Evolutionary conservation across 1,139 yeast species (phyloP), one percentile per base, ranked within the genome.

Genomic region (Debaryomyces fabryi): DNA sequence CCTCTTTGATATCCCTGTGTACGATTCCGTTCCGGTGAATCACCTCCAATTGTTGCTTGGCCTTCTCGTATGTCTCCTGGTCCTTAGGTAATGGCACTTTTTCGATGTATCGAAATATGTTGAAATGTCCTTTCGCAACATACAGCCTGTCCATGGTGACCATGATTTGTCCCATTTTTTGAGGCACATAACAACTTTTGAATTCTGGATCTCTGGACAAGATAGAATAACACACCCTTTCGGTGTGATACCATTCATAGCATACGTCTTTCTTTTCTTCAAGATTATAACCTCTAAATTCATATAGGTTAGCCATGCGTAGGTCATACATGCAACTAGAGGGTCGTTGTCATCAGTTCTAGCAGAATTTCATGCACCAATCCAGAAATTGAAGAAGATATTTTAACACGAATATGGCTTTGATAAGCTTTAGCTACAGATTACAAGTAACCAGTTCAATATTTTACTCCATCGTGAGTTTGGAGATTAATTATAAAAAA

Each of bases 21-120:
- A 44, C 18, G 13, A 44, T 38, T 13, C 42, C 42, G 32, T 44
- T 29, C 32, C 30, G 39, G 15, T 44, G 47, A 38, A 44, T 38
- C 12, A 29, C 13, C 33, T 29, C 33, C 16, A 29, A n/a, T 29
- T 29, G 33, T 29, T 29, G 12, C 13, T 12, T 44, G 16, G 38
- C 42, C 29, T 29, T 37, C 24, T 29, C 21, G 18, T 44, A 44
- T 38, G 47, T 44, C 16, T 44, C 39, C 27, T 23, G 15, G 38
- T 44, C 38, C 1, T 18, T n/a, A 20, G 47, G 47, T 16, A 44
- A 23, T 20, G 35, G 42, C 3, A 16, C 33, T 9, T n/a, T 29
- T 12, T 37, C 42, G 12, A 44, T 15, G 20, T 44, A 44, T 23
- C 32, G 37, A 15, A 37, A 44, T 15, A 44, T 15, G 37, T 44